Percentiles rank a stretch among this genome's conserved stretches.
Evolutionary conservation across 2,329 filamentous ascomycete genomes (phyloP).

Genomic region (Aspergillus novoparasiticus): DNA sequence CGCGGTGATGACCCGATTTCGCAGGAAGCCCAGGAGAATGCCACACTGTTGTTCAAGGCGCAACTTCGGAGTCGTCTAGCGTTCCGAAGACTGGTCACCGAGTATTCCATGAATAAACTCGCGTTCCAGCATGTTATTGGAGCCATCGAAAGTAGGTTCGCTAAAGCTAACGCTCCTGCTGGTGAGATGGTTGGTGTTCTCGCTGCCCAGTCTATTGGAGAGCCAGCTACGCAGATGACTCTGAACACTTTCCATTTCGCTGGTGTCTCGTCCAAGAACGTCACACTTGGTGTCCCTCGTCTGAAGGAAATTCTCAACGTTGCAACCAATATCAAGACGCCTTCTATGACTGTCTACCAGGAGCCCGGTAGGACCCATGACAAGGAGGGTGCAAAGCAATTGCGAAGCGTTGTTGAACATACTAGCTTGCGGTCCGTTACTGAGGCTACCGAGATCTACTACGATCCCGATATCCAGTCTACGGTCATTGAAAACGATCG

Average conservation of each 20-base stretch:
- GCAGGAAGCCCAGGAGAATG: constrained; percentile 80
- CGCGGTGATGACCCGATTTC: constrained; percentile 83
- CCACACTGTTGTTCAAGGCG: constrained; percentile 89
- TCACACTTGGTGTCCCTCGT: constrained; percentile 97
- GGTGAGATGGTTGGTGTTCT: constrained; percentile 99
- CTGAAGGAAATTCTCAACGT: constrained; percentile 99
- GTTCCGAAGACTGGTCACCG: constrained; percentile 87
- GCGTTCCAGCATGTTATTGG: constrained; percentile 92
- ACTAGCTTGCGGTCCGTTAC: constrained; percentile 92
- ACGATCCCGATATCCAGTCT: constrained; percentile 84
- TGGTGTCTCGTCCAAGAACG: constrained; percentile 99
- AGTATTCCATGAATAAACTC: constrained; percentile 83
- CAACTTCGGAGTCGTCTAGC: constrained; percentile 85
- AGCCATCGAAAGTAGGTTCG: constrained; percentile 86
- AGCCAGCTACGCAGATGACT: constrained; percentile 99
- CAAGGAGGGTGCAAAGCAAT: constrained; percentile 78
- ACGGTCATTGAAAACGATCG: constrained; percentile 85
- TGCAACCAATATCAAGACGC: constrained; percentile 97
- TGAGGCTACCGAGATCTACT: constrained; percentile 92
- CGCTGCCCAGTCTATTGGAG: constrained; percentile 96
- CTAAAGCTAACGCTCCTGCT: constrained; percentile 80
- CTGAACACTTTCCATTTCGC: constrained; percentile 99
- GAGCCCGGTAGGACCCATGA: constrained; percentile 61
- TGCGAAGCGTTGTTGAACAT: constrained; percentile 90
- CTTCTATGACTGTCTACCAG: constrained; percentile 92